A percentile compares a stretch with the other conserved stretches of the same genome.
These are phyloP conservation scores for Aspergillus felis DNA, from an alignment of 2,329 filamentous ascomycete genomes.

Conservation along the genomic window DNA sequence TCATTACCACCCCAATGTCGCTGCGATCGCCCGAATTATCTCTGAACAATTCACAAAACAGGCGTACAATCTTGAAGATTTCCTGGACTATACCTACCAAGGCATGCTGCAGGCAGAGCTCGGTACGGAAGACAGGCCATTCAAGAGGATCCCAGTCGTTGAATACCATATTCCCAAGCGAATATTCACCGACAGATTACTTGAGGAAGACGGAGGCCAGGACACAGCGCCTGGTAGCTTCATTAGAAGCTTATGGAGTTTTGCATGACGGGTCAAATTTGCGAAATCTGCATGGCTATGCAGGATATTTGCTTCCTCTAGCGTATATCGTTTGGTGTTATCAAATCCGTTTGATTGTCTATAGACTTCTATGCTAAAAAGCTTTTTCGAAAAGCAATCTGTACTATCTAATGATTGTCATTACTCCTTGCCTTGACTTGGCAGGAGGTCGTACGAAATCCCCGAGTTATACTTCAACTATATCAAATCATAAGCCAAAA, in stretches of 20 bases:
- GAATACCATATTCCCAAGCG: conserved; percentile 92
- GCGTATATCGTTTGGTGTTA: not conserved
- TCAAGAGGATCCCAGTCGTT: conserved; percentile 82
- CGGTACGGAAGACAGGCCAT: conserved; percentile 58
- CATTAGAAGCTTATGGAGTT: conserved; percentile 38
- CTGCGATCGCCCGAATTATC: conserved; percentile 87
- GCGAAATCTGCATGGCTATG: not conserved
- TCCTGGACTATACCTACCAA: conserved; percentile 85
- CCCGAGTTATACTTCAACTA: not conserved
- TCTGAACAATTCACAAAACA: conserved; percentile 97
- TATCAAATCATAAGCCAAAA: not conserved
- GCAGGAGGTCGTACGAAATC: not conserved
- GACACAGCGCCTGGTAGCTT: conserved; percentile 36
- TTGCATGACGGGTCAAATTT: conserved; percentile 15
- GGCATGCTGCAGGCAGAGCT: conserved; percentile 77
- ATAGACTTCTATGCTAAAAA: not conserved
- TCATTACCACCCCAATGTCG: conserved; percentile 96
- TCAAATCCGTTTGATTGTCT: not conserved
- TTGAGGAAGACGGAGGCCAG: conserved; percentile 38
- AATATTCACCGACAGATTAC: conserved; percentile 56
- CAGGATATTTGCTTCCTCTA: conserved; percentile 1
- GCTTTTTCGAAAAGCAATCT: not conserved
- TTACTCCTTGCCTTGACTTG: not conserved
- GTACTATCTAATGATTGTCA: conserved; percentile 3
- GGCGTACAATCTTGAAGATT: conserved; percentile 92